Evolutionary conservation across 176 grass and related monocot genomes (phyloP), one percentile per base, ranked within the genome.

Genomic region (Ampelocalamus luodianensis): DNA sequence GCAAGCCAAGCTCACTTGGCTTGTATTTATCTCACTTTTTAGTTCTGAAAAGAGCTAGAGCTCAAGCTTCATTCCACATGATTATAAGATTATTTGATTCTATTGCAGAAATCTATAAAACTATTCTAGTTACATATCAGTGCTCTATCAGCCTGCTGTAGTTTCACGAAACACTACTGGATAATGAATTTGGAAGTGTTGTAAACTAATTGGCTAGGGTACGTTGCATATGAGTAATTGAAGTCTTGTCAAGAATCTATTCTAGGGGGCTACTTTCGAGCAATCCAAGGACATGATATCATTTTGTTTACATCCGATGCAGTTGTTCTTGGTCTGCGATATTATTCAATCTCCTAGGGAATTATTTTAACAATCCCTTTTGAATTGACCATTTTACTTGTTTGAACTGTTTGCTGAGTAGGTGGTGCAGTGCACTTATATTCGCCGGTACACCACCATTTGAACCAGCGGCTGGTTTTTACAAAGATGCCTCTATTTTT

Each of bases 81-180:
- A 50, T 72, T 72, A 40, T 79, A 72, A 42, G 53, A 50, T 72
- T 72, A 40, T 79, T 53, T 72, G 5, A 62, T 71, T 61, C 39
- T 46, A 13, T 71, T 78, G 22, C 60, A 49, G 17, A 56, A 3
- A 56, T 56, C 54, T 56, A 56, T 56, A 56, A 22, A 72, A 44
- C 12, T 16, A 22, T 51, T 34, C 17, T 65, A 53, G 0, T 29
- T 72, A 54, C 32, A 40, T 29, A 26, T 22, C 20, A 10, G 8
- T 44, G 55, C 65, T 43, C 22, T 54, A n/a, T 34, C 7, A 65
- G 62, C 58, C 49, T 66, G 34, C 34, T 51, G n/a, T 63, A 65
- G 23, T 53, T 85, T 55, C 58, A 74, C 5, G 4, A 24, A 29
- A 74, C 15, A 13, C 29, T 79, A 27, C 77, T 81, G 53, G n/a